Percentiles rank a stretch among this genome's conserved stretches.
phyloP scores from a whole-genome alignment of 176 grass and related monocot genomes.

The Carex cristatella region DNA sequence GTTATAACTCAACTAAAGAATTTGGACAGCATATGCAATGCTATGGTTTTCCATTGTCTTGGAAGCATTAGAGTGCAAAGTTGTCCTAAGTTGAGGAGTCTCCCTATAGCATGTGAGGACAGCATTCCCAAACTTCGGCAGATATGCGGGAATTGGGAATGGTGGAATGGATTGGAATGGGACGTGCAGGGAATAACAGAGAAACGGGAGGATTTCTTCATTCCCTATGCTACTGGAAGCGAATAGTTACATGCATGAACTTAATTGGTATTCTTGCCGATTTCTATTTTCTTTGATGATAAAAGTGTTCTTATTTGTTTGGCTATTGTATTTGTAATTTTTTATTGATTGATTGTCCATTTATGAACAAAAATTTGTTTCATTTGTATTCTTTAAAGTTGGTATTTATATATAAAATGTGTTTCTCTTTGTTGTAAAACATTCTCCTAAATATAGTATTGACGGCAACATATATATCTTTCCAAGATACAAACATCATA shows the following conservation, averaged over 20 bases:
- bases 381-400: background rate
- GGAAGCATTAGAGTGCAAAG: conserved; percentile 66
- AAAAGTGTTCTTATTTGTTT: background rate
- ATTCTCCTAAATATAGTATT: background rate
- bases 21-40: conserved; percentile 41
- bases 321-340: background rate
- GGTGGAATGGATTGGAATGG: conserved; percentile 60
- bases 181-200: conserved; percentile 14
- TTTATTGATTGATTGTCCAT: background rate
- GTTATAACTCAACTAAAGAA: conserved; percentile 37
- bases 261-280: background rate
- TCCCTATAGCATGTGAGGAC: conserved; percentile 27
- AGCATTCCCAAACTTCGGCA: conserved; percentile 47
- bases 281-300: background rate
- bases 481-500: too few species aligned
- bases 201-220: conserved; percentile 43
- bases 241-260: background rate
- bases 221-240: conserved; percentile 24
- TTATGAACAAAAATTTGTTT: background rate
- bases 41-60: conserved; percentile 41
- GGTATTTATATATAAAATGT: background rate
- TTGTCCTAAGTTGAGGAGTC: conserved; percentile 40
- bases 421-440: background rate
- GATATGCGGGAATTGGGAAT: conserved; percentile 49
- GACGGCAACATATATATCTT: too few species aligned